Base-by-base conservation (phyloP, 2,329 filamentous ascomycete species). In the Trichoderma afroharzianum region DNA sequence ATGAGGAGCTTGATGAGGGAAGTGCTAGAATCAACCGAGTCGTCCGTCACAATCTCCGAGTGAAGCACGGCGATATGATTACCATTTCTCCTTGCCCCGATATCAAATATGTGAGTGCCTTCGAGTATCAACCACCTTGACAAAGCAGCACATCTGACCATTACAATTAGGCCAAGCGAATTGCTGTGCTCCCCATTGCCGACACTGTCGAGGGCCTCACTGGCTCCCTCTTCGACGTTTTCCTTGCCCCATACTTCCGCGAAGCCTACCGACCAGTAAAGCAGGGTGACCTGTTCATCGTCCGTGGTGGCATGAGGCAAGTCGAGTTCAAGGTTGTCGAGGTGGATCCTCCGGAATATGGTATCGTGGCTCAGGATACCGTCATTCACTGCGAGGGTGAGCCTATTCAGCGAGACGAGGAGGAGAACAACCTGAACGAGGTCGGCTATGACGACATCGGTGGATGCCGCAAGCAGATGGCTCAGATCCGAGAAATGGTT, bases 321-420 rank as follows among this genome's bases (percentile, higher is more conserved):
- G 96, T 99, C 43, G 96, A 99, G 81, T 99, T 99, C 88, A 99
- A 99, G 88, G 95, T 99, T 55, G 95, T 99, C 62, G 96, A 99
- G 85, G 95, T 99, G 63, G 96, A 99, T 79, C 95, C 96, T 61
- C 96, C 96, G 76, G 96, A 99, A 87, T 98, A 97, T 80, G 97
- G 97, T 77, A 99, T 99, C 75, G 96, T 99, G 72, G 96, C 96
- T 73, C 96, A 99, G 84, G 96, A 99, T 80, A 99, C 96, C 21
- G 93, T 99, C 77, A 98, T 99, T 77, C 96, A 99, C 86, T 98
- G 96, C 84, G 96, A 99, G 84, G 96, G 96, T 75, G 76, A 82
- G 72, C 82, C 83, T 21, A 98, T 99, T 78, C 94, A 98, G 86
- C 95, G 96, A 77, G 96, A 99, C 78, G 96, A 99, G 79, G 96